Percentiles rank a stretch among this genome's conserved stretches.
Evolutionary conservation across 2,329 filamentous ascomycete species (phyloP).

Genomic region (Hirsutella thompsonii): DNA sequence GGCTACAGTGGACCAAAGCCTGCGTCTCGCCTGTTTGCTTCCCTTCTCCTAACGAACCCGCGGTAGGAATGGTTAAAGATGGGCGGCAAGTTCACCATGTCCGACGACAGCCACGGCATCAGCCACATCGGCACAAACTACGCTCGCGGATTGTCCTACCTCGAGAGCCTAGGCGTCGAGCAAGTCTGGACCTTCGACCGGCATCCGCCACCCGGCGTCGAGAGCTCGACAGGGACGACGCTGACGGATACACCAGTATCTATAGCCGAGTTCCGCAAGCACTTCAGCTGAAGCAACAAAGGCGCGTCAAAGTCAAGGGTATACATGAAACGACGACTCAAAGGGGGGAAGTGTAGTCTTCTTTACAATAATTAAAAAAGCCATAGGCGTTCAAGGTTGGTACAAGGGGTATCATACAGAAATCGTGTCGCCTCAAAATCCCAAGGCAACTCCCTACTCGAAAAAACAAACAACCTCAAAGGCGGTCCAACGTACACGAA

Average conservation of each 20-base stretch:
- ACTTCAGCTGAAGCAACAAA: constrained; percentile 7
- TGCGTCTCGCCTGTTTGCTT: no score
- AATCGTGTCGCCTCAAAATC: neutral
- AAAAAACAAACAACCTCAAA: no score
- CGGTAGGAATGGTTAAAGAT: constrained; percentile 56
- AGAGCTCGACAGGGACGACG: constrained; percentile 16
- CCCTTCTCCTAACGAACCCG: neutral
- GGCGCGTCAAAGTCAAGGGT: neutral
- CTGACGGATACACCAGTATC: constrained; percentile 31
- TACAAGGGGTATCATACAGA: constrained; percentile 3
- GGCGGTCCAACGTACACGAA: neutral
- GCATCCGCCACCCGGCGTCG: constrained; percentile 14
- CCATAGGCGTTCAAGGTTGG: neutral
- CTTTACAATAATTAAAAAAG: neutral
- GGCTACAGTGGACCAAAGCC: no score
- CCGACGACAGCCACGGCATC: constrained; percentile 86
- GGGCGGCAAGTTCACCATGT: constrained; percentile 76
- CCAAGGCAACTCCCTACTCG: neutral
- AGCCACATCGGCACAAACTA: constrained; percentile 86
- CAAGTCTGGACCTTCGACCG: constrained; percentile 46
- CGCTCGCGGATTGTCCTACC: constrained; percentile 52
- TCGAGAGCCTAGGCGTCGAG: constrained; percentile 51
- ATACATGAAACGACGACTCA: no score
- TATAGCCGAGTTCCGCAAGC: constrained; percentile 24
- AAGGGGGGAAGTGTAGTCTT: no score